Evolutionary conservation across 2,329 filamentous ascomycete species (phyloP).

Genomic region (Fonsecaea nubica): DNA sequence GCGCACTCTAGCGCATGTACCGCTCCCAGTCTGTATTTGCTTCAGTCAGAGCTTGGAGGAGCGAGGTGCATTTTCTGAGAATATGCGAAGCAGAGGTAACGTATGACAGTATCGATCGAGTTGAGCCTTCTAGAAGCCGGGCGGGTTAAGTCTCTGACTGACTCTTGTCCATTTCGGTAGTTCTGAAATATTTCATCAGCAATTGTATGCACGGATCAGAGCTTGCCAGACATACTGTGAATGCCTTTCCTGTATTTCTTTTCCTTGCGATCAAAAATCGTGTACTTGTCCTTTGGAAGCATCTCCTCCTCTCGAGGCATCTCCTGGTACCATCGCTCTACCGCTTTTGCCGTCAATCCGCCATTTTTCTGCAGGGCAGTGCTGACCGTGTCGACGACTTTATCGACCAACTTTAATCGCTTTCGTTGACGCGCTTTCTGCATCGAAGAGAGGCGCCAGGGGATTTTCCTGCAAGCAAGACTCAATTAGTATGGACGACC

Average conservation of each 20-base stretch:
- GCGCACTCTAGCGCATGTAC: neutral
- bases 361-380: slow-evolving; percentile 76
- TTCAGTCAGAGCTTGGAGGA: neutral
- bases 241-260: slow-evolving; percentile 96
- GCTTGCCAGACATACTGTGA: slow-evolving; percentile 74
- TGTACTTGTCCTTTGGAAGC: slow-evolving; percentile 96
- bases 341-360: slow-evolving; percentile 71
- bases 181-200: slow-evolving; percentile 58
- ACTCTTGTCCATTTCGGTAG: slow-evolving; percentile 93
- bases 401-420: slow-evolving; percentile 83
- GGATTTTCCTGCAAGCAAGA: slow-evolving; percentile 74
- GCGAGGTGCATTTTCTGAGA: neutral
- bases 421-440: slow-evolving; percentile 88
- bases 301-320: slow-evolving; percentile 98
- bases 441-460: slow-evolving; percentile 90
- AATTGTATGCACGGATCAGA: slow-evolving; percentile 1
- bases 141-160: slow-evolving; percentile 90
- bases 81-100: neutral
- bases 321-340: slow-evolving; percentile 90
- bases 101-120: neutral
- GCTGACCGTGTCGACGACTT: slow-evolving; percentile 82
- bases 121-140: slow-evolving; percentile 72
- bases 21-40: neutral
- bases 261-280: slow-evolving; percentile 94
- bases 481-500: slow-evolving; percentile 6